A percentile compares a stretch with the other conserved stretches of the same genome.
Evolutionary conservation across 2,329 filamentous ascomycete genomes (phyloP).

Genomic region (Aspergillus felis): DNA sequence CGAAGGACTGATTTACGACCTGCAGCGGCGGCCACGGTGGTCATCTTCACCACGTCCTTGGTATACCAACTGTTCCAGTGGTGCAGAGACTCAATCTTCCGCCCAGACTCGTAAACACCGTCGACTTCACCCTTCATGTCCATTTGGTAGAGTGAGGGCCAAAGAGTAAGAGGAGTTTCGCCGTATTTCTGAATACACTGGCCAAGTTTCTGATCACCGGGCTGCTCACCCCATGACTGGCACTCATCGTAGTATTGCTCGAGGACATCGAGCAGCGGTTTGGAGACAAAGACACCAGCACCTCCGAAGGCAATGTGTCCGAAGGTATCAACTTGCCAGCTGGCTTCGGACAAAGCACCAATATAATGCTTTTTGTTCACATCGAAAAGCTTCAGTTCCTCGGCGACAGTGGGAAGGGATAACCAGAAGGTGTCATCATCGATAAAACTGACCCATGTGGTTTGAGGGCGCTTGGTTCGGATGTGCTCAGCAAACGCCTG

Average conservation of each 20-base stretch:
- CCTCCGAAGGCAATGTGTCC: conserved; percentile 44
- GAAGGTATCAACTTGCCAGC: conserved; percentile 42
- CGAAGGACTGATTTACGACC: conserved; percentile 41
- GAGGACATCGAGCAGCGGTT: conserved; percentile 36
- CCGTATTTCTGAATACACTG: conserved; percentile 41
- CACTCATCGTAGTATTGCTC: conserved; percentile 40
- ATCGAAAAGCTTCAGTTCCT: conserved; percentile 39
- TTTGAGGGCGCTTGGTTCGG: conserved; percentile 36
- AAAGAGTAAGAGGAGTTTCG: conserved; percentile 37
- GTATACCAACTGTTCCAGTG: conserved; percentile 45
- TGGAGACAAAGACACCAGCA: conserved; percentile 43
- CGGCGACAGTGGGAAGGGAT: conserved; percentile 35
- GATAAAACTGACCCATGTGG: conserved; percentile 41
- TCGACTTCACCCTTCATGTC: conserved; percentile 41
- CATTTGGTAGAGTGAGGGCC: conserved; percentile 44
- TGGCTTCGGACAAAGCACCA: conserved; percentile 41
- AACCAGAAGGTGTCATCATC: conserved; percentile 45
- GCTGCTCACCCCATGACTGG: conserved; percentile 41
- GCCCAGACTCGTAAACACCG: conserved; percentile 42
- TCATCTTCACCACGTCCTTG: conserved; percentile 45
- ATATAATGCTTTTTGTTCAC: conserved; percentile 41
- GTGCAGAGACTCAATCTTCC: conserved; percentile 42
- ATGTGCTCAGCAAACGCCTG: conserved; percentile 39
- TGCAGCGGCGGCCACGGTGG: conserved; percentile 37
- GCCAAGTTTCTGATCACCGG: conserved; percentile 43